These are phyloP conservation scores for Cladosporium sp. DNA, from an alignment of 2,329 filamentous ascomycete genomes.

Conservation along the genomic window DNA sequence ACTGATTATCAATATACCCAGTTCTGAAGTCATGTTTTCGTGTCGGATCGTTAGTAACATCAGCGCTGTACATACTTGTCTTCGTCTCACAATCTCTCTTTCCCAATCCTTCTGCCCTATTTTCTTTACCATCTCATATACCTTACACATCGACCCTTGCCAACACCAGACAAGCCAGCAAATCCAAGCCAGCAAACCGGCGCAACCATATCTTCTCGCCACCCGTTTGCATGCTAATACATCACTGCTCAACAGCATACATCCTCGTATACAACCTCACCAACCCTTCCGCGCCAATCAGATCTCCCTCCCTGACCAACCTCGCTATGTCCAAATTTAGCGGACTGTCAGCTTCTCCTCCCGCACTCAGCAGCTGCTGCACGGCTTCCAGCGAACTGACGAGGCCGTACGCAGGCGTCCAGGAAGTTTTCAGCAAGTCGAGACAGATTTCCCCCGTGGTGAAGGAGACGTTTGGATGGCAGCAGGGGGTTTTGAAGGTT, in stretches of 20 bases:
- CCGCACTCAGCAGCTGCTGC: slow-evolving; percentile 64
- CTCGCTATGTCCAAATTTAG: slow-evolving; percentile 76
- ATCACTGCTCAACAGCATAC: slow-evolving; percentile 30
- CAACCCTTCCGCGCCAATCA: slow-evolving; percentile 62
- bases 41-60: too few relatives aligned
- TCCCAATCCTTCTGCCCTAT: too few relatives aligned
- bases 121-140: not conserved
- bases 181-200: not conserved
- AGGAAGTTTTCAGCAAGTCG: slow-evolving; percentile 71
- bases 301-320: slow-evolving; percentile 64
- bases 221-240: too few relatives aligned
- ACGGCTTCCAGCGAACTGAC: slow-evolving; percentile 69
- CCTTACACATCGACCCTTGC: not conserved
- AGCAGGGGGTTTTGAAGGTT: slow-evolving; percentile 75
- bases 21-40: not conserved
- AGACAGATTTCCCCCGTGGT: slow-evolving; percentile 88
- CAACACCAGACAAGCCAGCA: not conserved
- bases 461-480: slow-evolving; percentile 75
- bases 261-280: slow-evolving; percentile 67
- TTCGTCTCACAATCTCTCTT: not conserved
- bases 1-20: slow-evolving; percentile 3
- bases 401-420: slow-evolving; percentile 83
- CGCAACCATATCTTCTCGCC: too few relatives aligned
- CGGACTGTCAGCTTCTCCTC: slow-evolving; percentile 63
- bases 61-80: not conserved